Evolutionary conservation across 805 yeast genomes (phyloP).

Genomic region (Ogataea glucozyma): DNA sequence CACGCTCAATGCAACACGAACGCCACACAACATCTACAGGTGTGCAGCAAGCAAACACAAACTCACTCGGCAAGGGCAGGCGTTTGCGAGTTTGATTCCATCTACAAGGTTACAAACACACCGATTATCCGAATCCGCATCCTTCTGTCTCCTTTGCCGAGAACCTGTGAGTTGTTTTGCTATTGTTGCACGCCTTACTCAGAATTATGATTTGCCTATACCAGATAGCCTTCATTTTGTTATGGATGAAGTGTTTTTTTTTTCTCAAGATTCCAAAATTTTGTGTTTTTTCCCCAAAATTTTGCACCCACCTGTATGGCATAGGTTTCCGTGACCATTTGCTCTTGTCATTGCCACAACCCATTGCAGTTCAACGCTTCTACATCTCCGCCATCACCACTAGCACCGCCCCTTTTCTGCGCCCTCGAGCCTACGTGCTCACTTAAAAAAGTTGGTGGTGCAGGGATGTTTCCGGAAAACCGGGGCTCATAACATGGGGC

Average conservation of each 20-base stretch:
- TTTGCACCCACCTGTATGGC: too few relatives aligned
- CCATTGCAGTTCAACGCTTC: too few relatives aligned
- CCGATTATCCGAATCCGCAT: too few relatives aligned
- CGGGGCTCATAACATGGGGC: constrained; percentile 14
- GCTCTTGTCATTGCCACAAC: not conserved
- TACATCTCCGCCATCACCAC: too few relatives aligned
- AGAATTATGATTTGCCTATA: constrained; percentile 2
- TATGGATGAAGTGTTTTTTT: constrained; percentile 5
- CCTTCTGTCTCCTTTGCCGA: too few relatives aligned
- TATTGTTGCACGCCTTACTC: not conserved
- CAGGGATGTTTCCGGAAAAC: constrained; percentile 7
- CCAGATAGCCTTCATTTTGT: constrained; percentile 6
- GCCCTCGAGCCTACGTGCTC: too few relatives aligned
- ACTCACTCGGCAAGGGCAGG: too few relatives aligned
- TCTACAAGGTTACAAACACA: too few relatives aligned
- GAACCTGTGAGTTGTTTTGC: not conserved
- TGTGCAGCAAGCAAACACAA: constrained; percentile 9
- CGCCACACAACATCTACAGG: not conserved
- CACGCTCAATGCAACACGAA: constrained; percentile 2
- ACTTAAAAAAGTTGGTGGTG: constrained; percentile 8
- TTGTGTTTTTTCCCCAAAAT: not conserved
- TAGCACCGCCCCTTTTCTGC: not conserved
- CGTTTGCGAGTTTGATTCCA: not conserved
- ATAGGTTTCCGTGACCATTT: not conserved
- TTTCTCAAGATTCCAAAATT: not conserved